Evolutionary conservation across 306 rosid species (phyloP).

Genomic region (Quercus glauca): DNA sequence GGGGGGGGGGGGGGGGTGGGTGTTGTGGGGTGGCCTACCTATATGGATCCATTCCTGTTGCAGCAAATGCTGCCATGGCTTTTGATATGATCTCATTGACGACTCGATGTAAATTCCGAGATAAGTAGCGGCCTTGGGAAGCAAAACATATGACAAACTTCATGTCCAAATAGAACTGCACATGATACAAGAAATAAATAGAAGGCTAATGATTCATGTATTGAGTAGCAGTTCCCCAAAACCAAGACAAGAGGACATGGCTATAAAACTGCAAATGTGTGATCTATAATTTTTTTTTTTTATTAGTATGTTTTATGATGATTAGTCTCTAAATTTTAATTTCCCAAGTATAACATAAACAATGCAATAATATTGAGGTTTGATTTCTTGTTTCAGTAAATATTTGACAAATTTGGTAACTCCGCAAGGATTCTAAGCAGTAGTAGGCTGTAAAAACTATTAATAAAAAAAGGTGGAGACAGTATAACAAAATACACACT

Average conservation of each 20-base stretch:
- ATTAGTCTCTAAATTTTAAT: neutral
- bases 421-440: neutral
- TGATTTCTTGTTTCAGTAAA: neutral
- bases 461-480: neutral
- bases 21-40: too few relatives aligned
- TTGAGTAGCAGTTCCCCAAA: neutral
- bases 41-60: slow-evolving; percentile 92
- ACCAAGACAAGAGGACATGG: neutral
- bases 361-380: neutral
- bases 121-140: slow-evolving; percentile 85
- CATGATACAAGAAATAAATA: slow-evolving; percentile 15
- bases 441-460: neutral
- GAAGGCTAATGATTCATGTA: neutral
- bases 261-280: neutral
- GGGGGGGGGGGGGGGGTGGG: neutral
- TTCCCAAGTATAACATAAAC: neutral
- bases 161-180: slow-evolving; percentile 99
- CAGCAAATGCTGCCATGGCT: slow-evolving; percentile 82
- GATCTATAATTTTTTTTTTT: neutral
- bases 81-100: slow-evolving; percentile 88
- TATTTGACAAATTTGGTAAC: neutral
- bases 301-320: neutral
- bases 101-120: slow-evolving; percentile 78
- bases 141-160: slow-evolving; percentile 94
- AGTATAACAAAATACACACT: neutral